Base-by-base conservation (phyloP, 208 protist genomes). In the Jaenimonas drosophilae region DNA sequence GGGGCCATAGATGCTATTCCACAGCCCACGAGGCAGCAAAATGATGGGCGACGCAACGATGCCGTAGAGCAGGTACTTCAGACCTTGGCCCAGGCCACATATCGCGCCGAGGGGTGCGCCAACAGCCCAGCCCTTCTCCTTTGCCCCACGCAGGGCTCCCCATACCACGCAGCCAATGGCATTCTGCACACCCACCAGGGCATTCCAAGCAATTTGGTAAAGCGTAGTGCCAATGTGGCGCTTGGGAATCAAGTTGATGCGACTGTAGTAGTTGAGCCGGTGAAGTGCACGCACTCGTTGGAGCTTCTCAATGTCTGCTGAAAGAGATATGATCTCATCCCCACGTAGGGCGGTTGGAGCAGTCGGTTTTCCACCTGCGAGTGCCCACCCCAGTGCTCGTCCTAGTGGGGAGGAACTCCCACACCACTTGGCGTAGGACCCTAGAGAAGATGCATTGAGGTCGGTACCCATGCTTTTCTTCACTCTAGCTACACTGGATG, bases 211-310 rank as follows among this genome's bases (percentile, higher is more conserved):
- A 2, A 78, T 40, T 25, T 74, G 58, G 37, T 76, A 88, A 0
- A 84, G 20, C 3, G 76, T 61, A 29, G 68, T 48, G 43, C 70
- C 63, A 23, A 92, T 57, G 39, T 92, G 60, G 6, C 74, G 72
- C 49, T 86, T 86, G 2, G 84, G 84, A 14, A 50, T 82, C 21
- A 92, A 46, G 50, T 76, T 85, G 27, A 92, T 57, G 2, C 79
- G 66, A 29, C 67, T 71, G 59, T 92, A 88, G 66, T 85, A 87
- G 61, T 86, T 84, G 23, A 92, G 43, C 26, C 63, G 60, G 38
- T 89, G 70, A 16, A 88, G 49, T 11, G 50, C 43, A 12, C 72
- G 61, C 14, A 63, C 63, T 1, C 62, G 74, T 14, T 72, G 71
- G 5, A 91, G 47, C 55, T 88, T 79, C 49, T 88, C 78, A 6